Evolutionary conservation across 2,329 filamentous ascomycete genomes (phyloP).

Genomic region (Calonectria multiphialidica): DNA sequence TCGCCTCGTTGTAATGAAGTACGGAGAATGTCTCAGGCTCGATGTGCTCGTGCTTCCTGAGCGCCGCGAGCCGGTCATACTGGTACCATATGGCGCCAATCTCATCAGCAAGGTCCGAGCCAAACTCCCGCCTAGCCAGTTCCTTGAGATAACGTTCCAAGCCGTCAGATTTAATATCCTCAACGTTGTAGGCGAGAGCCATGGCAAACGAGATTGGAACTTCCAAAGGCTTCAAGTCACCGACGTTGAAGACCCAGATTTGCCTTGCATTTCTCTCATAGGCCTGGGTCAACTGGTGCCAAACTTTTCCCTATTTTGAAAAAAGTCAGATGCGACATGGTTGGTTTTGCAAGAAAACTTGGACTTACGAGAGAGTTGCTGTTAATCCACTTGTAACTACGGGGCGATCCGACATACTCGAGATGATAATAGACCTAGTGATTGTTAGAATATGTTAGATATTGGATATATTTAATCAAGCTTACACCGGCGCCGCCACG

Average conservation of each 20-base stretch:
- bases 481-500: constrained; percentile 67
- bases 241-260: constrained; percentile 74
- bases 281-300: constrained; percentile 68
- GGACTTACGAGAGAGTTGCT: constrained; percentile 65
- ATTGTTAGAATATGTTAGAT: not conserved
- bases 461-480: not conserved
- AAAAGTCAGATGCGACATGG: not conserved
- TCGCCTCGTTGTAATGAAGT: constrained; percentile 70
- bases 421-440: constrained; percentile 61
- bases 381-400: constrained; percentile 62
- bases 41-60: constrained; percentile 70
- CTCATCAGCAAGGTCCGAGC: constrained; percentile 52
- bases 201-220: constrained; percentile 67
- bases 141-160: constrained; percentile 58
- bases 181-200: constrained; percentile 68
- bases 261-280: constrained; percentile 60
- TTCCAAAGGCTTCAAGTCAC: constrained; percentile 71
- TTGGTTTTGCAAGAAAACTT: constrained; percentile 45
- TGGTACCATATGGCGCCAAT: constrained; percentile 62
- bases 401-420: constrained; percentile 51
- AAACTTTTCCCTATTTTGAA: constrained; percentile 45
- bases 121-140: constrained; percentile 64
- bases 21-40: constrained; percentile 67
- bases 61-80: constrained; percentile 58
- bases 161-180: constrained; percentile 52